Percentiles rank a stretch among this genome's conserved stretches.
These are phyloP conservation scores for Globisporangium okanoganense DNA, from an alignment of 352 stramenopile species.

Conservation along the genomic window DNA sequence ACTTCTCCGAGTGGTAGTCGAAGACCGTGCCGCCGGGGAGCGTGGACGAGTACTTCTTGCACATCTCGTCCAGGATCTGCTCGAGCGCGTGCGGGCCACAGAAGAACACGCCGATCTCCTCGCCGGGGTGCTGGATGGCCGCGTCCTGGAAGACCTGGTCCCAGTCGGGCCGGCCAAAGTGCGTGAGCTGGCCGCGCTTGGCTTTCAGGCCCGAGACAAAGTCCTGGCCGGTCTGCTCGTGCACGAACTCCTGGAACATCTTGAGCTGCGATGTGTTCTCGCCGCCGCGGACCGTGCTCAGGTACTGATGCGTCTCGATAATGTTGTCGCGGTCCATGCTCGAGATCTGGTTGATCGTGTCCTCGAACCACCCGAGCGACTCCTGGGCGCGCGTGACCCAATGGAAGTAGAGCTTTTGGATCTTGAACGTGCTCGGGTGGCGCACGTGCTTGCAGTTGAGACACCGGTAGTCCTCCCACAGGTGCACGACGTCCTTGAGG, in stretches of 20 bases:
- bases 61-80: slow-evolving; percentile 66
- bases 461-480: slow-evolving; percentile 75
- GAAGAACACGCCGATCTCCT: slow-evolving; percentile 87
- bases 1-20: slow-evolving; percentile 86
- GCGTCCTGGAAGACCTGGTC: slow-evolving; percentile 65
- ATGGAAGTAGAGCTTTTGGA: slow-evolving; percentile 87
- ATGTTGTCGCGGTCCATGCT: slow-evolving; percentile 73
- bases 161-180: slow-evolving; percentile 88
- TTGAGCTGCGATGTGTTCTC: slow-evolving; percentile 72
- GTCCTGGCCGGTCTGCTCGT: slow-evolving; percentile 70
- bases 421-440: slow-evolving; percentile 65
- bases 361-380: slow-evolving; percentile 79
- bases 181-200: slow-evolving; percentile 63
- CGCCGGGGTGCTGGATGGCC: slow-evolving; percentile 36
- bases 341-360: slow-evolving; percentile 84
- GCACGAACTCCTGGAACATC: slow-evolving; percentile 85
- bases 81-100: slow-evolving; percentile 80
- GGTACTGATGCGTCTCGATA: slow-evolving; percentile 81
- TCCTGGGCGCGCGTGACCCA: slow-evolving; percentile 81
- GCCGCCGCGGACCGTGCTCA: slow-evolving; percentile 74
- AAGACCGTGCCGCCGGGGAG: slow-evolving; percentile 54
- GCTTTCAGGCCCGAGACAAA: slow-evolving; percentile 73
- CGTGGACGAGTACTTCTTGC: slow-evolving; percentile 61
- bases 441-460: slow-evolving; percentile 69
- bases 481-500: slow-evolving; percentile 68